Conservation (phyloP, 352 stramenopile species). For the Globisporangium sylvaticum region DNA sequence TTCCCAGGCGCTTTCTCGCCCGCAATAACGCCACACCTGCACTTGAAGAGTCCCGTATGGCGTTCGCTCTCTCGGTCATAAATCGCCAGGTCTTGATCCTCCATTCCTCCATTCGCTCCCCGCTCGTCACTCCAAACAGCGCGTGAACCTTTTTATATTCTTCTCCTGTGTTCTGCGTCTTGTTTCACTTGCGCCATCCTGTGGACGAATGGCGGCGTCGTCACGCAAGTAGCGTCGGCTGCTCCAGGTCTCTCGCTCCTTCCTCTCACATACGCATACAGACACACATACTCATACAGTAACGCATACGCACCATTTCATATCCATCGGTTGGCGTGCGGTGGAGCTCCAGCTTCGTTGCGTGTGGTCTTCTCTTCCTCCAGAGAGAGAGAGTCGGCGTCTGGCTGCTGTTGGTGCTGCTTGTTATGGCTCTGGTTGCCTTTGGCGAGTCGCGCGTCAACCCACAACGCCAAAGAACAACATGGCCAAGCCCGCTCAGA, state of each 20-base stretch:
- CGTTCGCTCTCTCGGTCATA: too few relatives aligned
- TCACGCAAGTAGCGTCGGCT: neutral
- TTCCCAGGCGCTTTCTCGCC: too few relatives aligned
- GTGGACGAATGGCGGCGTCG: neutral
- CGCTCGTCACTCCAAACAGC: neutral
- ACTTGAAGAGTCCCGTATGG: too few relatives aligned
- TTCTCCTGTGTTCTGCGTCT: neutral
- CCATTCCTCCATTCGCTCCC: too few relatives aligned
- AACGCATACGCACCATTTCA: constrained; percentile 33
- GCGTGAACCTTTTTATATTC: neutral
- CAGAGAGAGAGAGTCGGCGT: constrained; percentile 1
- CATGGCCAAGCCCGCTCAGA: neutral
- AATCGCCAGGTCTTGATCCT: too few relatives aligned
- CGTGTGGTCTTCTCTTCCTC: constrained; percentile 3
- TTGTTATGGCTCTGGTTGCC: neutral
- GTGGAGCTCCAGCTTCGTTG: constrained; percentile 42
- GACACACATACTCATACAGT: neutral
- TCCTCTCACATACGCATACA: neutral
- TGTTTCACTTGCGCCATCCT: neutral
- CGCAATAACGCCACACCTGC: neutral
- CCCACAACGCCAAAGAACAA: neutral
- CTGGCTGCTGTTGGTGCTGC: neutral
- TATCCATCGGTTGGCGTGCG: constrained; percentile 38
- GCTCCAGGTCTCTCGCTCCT: neutral
- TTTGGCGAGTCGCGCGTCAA: neutral